Evolutionary conservation across 371 early-diverging fungal species (phyloP).

Genomic region (Thermomucor indicae-seudaticae): DNA sequence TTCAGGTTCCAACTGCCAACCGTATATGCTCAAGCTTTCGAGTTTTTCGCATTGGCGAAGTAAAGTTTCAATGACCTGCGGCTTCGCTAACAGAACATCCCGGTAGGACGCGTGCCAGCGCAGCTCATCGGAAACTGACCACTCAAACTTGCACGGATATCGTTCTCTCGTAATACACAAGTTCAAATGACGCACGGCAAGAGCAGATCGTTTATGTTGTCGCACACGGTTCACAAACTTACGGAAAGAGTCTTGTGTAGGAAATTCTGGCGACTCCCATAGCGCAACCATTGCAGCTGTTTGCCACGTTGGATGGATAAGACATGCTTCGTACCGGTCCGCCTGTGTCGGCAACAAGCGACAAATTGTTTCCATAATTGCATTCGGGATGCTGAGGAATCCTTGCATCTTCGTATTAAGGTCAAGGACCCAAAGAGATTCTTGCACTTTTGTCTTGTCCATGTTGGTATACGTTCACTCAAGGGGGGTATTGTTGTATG

Average conservation of each 20-base stretch:
- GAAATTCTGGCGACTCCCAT: conserved; percentile 28
- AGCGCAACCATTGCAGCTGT: conserved; percentile 27
- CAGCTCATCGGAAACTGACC: conserved; percentile 1
- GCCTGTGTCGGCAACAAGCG: conserved; percentile 17
- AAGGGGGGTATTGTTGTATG: too few species aligned
- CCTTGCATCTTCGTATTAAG: not conserved
- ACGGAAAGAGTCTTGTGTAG: conserved; percentile 12
- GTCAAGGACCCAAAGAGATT: not conserved
- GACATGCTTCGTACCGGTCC: conserved; percentile 27
- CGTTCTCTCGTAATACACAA: conserved; percentile 4
- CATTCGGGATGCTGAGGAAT: conserved; percentile 11
- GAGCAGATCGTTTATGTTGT: conserved; percentile 1
- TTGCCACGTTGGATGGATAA: conserved; percentile 29
- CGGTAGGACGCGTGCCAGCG: not conserved
- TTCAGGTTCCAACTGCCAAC: conserved; percentile 22
- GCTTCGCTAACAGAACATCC: conserved; percentile 12
- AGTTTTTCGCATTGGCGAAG: conserved; percentile 28
- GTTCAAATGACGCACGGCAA: conserved; percentile 20
- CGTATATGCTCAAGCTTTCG: conserved; percentile 29
- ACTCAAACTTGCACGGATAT: conserved; percentile 9
- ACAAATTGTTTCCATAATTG: conserved; percentile 27
- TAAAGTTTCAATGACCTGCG: conserved; percentile 11
- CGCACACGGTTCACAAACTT: conserved; percentile 11
- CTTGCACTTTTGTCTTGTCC: too few species aligned
- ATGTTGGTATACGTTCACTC: too few species aligned